Percentiles rank a stretch among this genome's conserved stretches.
Conservation (phyloP, 2,329 filamentous ascomycete species). For the Neofusicoccum laricinum region DNA sequence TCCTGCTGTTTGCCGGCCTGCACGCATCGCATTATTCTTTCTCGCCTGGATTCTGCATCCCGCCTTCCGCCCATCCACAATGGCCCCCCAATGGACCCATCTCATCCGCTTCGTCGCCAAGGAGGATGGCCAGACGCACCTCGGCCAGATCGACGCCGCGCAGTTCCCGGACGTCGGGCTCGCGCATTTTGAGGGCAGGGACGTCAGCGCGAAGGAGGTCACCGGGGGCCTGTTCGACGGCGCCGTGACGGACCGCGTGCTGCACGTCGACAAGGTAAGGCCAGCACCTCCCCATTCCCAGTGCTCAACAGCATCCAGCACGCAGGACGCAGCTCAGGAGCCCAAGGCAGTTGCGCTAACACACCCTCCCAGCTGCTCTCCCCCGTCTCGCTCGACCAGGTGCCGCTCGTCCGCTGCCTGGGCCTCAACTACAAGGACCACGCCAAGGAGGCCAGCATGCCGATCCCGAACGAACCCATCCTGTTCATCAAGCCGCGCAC, state of each 20-base stretch:
- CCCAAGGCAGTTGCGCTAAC: not conserved
- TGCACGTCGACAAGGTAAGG: conserved; percentile 27
- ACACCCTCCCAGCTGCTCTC: conserved; percentile 23
- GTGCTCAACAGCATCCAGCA: too few relatives aligned
- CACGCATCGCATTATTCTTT: too few relatives aligned
- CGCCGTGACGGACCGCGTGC: conserved; percentile 29
- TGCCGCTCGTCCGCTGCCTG: conserved; percentile 45
- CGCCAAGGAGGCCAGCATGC: conserved; percentile 52
- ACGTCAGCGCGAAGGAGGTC: conserved; percentile 33
- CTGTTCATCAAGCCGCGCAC: conserved; percentile 51
- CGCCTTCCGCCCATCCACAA: not conserved
- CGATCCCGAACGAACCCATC: conserved; percentile 68
- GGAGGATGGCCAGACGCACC: conserved; percentile 41
- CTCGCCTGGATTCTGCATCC: too few relatives aligned
- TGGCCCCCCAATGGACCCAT: conserved; percentile 33
- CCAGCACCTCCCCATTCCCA: not conserved
- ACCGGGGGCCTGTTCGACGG: conserved; percentile 37
- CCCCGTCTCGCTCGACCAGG: conserved; percentile 34
- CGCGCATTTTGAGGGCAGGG: conserved; percentile 31
- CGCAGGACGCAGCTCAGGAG: too few relatives aligned
- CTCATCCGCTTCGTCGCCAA: conserved; percentile 43
- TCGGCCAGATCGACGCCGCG: conserved; percentile 37
- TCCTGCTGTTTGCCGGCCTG: too few relatives aligned
- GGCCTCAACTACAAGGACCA: conserved; percentile 47
- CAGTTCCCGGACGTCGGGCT: conserved; percentile 36